Conservation (phyloP, 768 basidiomycete species). For the Floccularia luteovirens region DNA sequence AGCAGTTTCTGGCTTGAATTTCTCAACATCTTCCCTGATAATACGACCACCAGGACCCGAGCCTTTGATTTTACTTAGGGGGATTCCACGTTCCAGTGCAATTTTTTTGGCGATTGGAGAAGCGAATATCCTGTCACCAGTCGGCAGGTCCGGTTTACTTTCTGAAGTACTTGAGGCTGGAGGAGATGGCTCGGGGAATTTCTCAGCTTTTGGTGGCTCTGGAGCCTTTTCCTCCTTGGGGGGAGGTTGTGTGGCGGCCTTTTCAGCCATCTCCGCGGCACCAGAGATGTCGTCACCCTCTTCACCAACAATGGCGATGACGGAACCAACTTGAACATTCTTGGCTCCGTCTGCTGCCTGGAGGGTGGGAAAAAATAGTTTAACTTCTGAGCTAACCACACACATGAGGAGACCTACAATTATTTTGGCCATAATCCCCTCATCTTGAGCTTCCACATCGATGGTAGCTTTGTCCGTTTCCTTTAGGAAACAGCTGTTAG, state of each 20-base stretch:
- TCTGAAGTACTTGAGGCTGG: conserved; percentile 25
- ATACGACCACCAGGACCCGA: conserved; percentile 93
- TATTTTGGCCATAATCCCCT: conserved; percentile 95
- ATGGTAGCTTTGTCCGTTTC: conserved; percentile 99
- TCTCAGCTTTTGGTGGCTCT: conserved; percentile 31
- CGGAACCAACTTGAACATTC: conserved; percentile 76
- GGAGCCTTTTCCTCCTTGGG: conserved; percentile 21
- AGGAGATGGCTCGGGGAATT: conserved; percentile 19
- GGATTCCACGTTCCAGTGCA: conserved; percentile 89
- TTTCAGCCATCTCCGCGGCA: conserved; percentile 64
- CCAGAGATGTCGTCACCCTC: conserved; percentile 92
- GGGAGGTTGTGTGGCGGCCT: conserved; percentile 41
- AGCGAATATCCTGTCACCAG: conserved; percentile 85
- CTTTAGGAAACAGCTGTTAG: conserved; percentile 30
- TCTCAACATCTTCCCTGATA: conserved; percentile 91
- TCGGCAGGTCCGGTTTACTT: conserved; percentile 46
- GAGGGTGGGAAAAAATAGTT: conserved; percentile 5
- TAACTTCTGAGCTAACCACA: neutral
- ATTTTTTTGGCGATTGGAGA: conserved; percentile 96
- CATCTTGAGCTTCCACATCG: conserved; percentile 98
- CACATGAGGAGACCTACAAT: conserved; percentile 49
- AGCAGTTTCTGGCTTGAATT: conserved; percentile 57
- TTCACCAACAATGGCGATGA: conserved; percentile 90
- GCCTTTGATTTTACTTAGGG: conserved; percentile 84
- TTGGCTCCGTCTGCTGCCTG: conserved; percentile 84